Evolutionary conservation across 441 rosid genomes (phyloP).

Genomic region (Arabidopsis hybrid): DNA sequence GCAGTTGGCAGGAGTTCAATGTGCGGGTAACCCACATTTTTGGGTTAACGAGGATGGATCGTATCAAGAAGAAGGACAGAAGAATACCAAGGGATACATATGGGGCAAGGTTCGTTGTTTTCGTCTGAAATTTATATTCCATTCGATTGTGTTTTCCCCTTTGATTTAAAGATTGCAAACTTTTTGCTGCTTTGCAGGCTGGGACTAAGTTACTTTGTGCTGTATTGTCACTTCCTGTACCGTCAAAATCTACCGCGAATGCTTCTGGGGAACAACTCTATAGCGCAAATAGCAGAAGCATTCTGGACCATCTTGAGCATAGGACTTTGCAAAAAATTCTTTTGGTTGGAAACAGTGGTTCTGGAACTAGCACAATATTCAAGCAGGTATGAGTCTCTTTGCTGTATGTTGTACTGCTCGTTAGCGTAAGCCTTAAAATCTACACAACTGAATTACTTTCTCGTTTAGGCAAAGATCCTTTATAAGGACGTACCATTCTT

Average conservation of each 20-base stretch:
- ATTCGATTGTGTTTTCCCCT: not conserved
- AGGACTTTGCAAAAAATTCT: conserved; percentile 72
- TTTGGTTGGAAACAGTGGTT: conserved; percentile 81
- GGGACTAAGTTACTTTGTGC: conserved; percentile 83
- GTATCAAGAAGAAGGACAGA: conserved; percentile 95
- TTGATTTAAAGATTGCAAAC: conserved; percentile 14
- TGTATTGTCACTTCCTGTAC: conserved; percentile 85
- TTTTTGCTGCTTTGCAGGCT: conserved; percentile 55
- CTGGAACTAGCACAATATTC: conserved; percentile 96
- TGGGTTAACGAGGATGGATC: conserved; percentile 98
- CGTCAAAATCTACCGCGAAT: conserved; percentile 60
- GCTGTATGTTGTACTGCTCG: not conserved
- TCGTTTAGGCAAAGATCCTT: conserved; percentile 87
- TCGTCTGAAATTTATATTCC: not conserved
- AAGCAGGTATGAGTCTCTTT: conserved; percentile 72
- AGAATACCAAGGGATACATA: conserved; percentile 77
- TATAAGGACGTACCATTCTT: conserved; percentile 81
- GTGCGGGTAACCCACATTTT: conserved; percentile 96
- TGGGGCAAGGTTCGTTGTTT: conserved; percentile 87
- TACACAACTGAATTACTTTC: not conserved
- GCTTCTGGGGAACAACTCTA: conserved; percentile 58
- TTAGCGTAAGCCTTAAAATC: not conserved
- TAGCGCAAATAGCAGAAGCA: conserved; percentile 60
- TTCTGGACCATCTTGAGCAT: conserved; percentile 73
- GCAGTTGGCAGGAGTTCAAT: conserved; percentile 95